Base-by-base conservation (phyloP, 73 alveolate genomes). In the Strombidium stylifer region DNA sequence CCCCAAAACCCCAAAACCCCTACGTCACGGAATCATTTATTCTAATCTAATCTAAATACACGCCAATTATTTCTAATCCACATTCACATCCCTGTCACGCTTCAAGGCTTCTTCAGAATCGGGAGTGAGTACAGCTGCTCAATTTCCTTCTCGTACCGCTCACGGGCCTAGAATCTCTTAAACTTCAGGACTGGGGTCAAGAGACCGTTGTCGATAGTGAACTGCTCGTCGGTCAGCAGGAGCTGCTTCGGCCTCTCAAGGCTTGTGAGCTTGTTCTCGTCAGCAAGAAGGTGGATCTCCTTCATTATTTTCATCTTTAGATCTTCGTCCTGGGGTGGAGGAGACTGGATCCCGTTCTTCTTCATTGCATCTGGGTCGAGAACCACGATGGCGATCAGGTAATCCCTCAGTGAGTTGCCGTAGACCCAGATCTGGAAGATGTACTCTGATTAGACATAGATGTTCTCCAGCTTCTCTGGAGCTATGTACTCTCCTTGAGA, bases 401-500 rank as follows among this genome's bases (percentile, higher is more conserved):
- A 66, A 69, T 83, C 54, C 61, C 90, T 68, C 31, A 77, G 84
- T 24, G 96, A 73, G 73, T 96, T 98, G 14, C 98, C 98, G 81
- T 96, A 90, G 2, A 96, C 95, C 56, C 93, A 91, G n/a, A 82
- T 81, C 73, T 93, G 95, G 12, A 85, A 88, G 12, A 96, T 87
- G 44, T 79, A 92, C 37, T 64, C 46, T 3, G 85, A 78, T 67
- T 93, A 82, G 41, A 58, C 46, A 34, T 84, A 85, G 14, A 73
- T 70, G 65, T 68, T 86, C 74, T 96, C 99, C 26, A 96, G 57
- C 71, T 89, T 96, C 62, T 93, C 98, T 2, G 99, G 97, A 12
- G 97, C 96, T 44, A 96, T 91, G 73, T 89, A 91, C 57, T 92
- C 98, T 39, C 99, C 99, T 60, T 91, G 87, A 23, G 87, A 75